Base-by-base conservation (phyloP, 495 filamentous ascomycete genomes). In the Apodospora peruviana region DNA sequence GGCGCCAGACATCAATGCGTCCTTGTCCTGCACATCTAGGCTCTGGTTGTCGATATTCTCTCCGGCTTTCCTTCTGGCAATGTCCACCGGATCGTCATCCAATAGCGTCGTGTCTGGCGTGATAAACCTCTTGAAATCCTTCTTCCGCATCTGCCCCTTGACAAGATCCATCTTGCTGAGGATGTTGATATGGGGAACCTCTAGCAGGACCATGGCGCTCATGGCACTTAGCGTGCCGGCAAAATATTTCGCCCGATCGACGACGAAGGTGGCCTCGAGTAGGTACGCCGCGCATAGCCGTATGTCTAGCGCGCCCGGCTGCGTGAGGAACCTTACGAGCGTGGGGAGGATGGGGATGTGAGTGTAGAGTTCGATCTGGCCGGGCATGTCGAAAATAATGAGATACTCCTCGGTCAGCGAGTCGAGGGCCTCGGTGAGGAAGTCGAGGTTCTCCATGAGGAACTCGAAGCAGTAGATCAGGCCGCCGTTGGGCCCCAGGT, bases 381-480 rank as follows among this genome's bases (percentile, higher is more conserved):
- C 93, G 0, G 93, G 93, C 86, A 96, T 96, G 67, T 98, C 93
- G 73, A 98, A 88, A 42, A 98, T 85, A 61, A 95, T 93, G 36
- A 98, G 75, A 66, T 94, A 95, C 59, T 98, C 93, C 53, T 98
- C 93, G 4, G 87, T 88, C 12, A 95, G 75, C 35, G 85, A 80
- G 51, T 95, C 90, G 16, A 98, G 82, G 0, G 83, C 77, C 42
- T 95, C 87, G 36, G 87, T 89, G 29, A 98, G 73, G 73, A 95
- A 98, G 63, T 96, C 91, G 51, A 97, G 83, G 62, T 98, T 96
- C 65, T 97, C 87, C 57, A 96, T 84, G 12, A 98, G 80, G 69
- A 86, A 89, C 56, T 98, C 93, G 72, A 98, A 96, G 71, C 93
- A 98, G 77, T 93, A 96, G 60, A 98, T 95, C 22, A 98, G 76